phyloP scores from a whole-genome alignment of 208 protist species.

The Giardia muris region DNA sequence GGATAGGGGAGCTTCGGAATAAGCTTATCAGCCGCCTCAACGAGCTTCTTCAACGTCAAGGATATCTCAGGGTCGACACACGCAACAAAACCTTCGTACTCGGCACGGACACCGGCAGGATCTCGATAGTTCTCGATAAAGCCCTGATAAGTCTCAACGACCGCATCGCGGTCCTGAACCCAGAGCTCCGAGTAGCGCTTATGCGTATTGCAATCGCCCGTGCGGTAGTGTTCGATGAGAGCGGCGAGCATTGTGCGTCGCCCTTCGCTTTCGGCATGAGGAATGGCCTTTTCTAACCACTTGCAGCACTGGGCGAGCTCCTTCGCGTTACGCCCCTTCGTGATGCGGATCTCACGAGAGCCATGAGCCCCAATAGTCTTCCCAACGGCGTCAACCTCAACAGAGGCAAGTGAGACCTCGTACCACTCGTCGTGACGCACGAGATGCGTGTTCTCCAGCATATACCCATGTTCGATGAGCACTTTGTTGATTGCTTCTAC shows the following conservation, averaged over 20 bases:
- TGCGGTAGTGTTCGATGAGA: conserved; percentile 7
- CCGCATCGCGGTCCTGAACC: conserved; percentile 38
- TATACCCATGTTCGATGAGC: neutral
- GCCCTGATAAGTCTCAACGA: conserved; percentile 40
- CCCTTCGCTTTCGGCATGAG: neutral
- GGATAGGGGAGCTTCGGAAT: conserved; percentile 34
- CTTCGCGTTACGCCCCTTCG: neutral
- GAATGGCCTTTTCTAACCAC: neutral
- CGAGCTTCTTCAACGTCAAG: conserved; percentile 24
- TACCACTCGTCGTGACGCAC: neutral
- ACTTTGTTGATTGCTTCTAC: neutral
- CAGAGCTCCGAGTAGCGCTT: conserved; percentile 31
- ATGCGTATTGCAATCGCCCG: conserved; percentile 24
- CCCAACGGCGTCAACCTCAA: neutral
- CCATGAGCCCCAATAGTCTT: neutral
- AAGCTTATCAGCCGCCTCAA: conserved; percentile 22
- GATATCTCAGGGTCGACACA: conserved; percentile 33
- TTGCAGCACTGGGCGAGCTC: neutral
- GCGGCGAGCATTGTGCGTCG: neutral
- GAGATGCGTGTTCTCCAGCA: neutral
- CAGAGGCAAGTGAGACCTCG: neutral
- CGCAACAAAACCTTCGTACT: conserved; percentile 43
- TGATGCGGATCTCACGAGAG: neutral
- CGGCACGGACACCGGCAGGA: conserved; percentile 37
- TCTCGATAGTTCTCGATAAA: conserved; percentile 47